A percentile compares a stretch with the other conserved stretches of the same genome.
Conservation (phyloP, 306 rosid species). For the Prunus davidiana region DNA sequence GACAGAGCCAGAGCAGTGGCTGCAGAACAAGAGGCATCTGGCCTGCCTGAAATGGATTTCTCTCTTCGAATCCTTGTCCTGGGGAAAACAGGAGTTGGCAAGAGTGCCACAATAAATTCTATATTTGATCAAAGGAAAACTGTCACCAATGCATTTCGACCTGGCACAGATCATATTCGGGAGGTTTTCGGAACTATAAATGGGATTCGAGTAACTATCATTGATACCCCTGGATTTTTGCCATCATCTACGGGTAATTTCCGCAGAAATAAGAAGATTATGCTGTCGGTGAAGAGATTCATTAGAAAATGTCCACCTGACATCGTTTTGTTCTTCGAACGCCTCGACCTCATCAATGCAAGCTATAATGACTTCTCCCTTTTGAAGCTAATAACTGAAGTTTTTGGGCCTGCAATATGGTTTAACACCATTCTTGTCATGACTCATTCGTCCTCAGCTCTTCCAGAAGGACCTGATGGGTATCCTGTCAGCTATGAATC, state of each 20-base stretch:
- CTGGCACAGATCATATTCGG: slow-evolving; percentile 73
- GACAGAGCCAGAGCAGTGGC: slow-evolving; percentile 50
- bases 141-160: slow-evolving; percentile 79
- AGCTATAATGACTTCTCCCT: slow-evolving; percentile 51
- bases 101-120: slow-evolving; percentile 97
- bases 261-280: slow-evolving; percentile 73
- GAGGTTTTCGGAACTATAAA: slow-evolving; percentile 76
- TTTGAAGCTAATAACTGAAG: slow-evolving; percentile 73
- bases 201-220: slow-evolving; percentile 64
- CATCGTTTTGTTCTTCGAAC: slow-evolving; percentile 82
- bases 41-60: slow-evolving; percentile 58
- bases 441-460: slow-evolving; percentile 85
- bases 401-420: slow-evolving; percentile 88
- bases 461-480: slow-evolving; percentile 81
- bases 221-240: slow-evolving; percentile 93
- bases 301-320: slow-evolving; percentile 88
- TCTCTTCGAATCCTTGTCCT: slow-evolving; percentile 81
- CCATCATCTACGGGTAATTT: slow-evolving; percentile 53
- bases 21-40: slow-evolving; percentile 60
- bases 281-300: slow-evolving; percentile 74
- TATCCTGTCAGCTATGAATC: slow-evolving; percentile 62
- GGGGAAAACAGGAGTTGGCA: slow-evolving; percentile 97
- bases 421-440: slow-evolving; percentile 84
- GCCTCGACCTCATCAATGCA: slow-evolving; percentile 64
- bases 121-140: slow-evolving; percentile 75